These are phyloP conservation scores for Rhododendron griersonianum DNA, from an alignment of 148 eudicot genomes.

Conservation along the genomic window DNA sequence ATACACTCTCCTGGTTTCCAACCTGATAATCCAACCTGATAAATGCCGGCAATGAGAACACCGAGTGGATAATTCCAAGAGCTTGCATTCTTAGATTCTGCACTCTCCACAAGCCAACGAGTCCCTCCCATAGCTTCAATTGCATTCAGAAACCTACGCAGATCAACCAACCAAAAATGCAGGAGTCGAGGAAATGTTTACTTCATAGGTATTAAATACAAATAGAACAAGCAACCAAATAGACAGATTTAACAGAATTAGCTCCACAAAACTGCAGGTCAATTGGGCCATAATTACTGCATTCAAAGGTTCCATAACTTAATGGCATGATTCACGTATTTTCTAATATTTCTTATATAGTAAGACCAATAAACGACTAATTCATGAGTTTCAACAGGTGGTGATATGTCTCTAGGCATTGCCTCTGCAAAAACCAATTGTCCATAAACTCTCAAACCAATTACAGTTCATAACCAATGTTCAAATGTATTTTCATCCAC, in stretches of 20 bases:
- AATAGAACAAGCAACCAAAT: not conserved
- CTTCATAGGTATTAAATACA: not conserved
- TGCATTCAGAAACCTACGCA: constrained; percentile 70
- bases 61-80: constrained; percentile 72
- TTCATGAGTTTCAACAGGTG: not conserved
- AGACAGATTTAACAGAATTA: not conserved
- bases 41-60: constrained; percentile 61
- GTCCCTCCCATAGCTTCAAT: constrained; percentile 83
- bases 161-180: not conserved
- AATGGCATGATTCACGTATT: not conserved
- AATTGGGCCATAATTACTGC: not conserved
- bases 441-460: not conserved
- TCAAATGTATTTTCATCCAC: not conserved
- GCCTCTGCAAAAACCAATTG: not conserved
- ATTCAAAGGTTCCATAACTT: not conserved
- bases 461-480: not conserved
- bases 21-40: constrained; percentile 77
- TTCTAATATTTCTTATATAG: not conserved
- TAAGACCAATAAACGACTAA: not conserved
- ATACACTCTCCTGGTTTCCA: constrained; percentile 79
- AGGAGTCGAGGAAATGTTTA: not conserved
- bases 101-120: constrained; percentile 56
- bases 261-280: not conserved
- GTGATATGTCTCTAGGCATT: not conserved
- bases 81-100: constrained; percentile 42